Base-by-base conservation (phyloP, 2,329 filamentous ascomycete genomes). In the Colletotrichum scovillei region DNA sequence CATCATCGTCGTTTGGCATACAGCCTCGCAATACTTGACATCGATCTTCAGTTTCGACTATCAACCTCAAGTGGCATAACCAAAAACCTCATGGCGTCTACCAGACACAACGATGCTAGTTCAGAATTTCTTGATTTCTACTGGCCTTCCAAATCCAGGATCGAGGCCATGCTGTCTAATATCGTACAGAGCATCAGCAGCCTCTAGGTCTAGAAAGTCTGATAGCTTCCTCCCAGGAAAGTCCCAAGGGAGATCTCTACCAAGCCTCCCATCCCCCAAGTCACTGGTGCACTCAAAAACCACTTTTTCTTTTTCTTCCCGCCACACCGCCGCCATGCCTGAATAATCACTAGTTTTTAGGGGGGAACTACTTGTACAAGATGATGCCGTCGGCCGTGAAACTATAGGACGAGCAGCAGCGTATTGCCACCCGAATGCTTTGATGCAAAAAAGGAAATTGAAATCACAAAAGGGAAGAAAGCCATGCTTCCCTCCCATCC, bases 401-500 rank as follows among this genome's bases (percentile, higher is more conserved):
- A 38, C 16, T 28, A 42, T 56, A 28, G 16, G 66, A 70, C 70
- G 60, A 69, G 67, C 66, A 55, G 67, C 67, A 26, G 67, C 67
- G 22, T 42, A 49, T 19, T 55, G 70, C 70, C 60, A 46, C 60
- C 55, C 66, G 70, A 46, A 73, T 73, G 66, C 70, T 60, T 49
- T 24, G 57, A 63, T 53, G 26, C 16, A 46, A 69, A 46, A 26
- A 69, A 69, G 55, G 22, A 52, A 60, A 67, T 32, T 46, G 5
- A 58, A 65, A 73, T 8, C 30, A 64, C 35, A 46, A 49, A 49
- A 49, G 57, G 35, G 60, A 22, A 22, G 32, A 73, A 64, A 42
- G 42, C 69, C 49, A 73, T 73, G 67, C 70, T 70, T 65, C 57
- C 60, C 67, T 59, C 69, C 60, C 70, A 42, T 53, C 55, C 60